phyloP scores from a whole-genome alignment of 352 stramenopile genomes.

The Phytophthora hybrid region DNA sequence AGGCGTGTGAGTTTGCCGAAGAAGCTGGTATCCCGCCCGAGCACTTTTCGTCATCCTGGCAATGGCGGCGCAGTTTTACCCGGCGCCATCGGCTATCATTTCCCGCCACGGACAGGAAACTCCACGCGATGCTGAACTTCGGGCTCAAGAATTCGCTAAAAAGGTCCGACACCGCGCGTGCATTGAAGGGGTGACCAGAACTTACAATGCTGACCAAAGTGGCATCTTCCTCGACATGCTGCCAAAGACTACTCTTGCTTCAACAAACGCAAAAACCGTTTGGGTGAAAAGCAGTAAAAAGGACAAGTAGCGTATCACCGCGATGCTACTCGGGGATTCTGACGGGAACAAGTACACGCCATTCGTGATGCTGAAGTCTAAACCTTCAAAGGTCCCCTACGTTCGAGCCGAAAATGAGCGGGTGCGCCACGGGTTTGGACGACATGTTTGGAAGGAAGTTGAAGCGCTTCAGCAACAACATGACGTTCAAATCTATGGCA shows the following conservation, averaged over 20 bases:
- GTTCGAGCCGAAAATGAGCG: neutral
- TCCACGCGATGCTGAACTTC: neutral
- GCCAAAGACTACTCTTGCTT: neutral
- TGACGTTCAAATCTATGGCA: neutral
- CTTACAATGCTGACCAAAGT: conserved; percentile 15
- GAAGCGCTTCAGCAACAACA: neutral
- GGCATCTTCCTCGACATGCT: neutral
- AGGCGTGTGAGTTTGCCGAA: neutral
- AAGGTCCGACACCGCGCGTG: neutral
- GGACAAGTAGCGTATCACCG: conserved; percentile 1
- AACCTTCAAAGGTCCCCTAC: neutral
- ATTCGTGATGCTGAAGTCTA: neutral
- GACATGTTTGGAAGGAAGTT: neutral
- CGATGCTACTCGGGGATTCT: conserved; percentile 7
- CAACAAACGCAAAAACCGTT: conserved; percentile 6
- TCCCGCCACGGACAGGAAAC: neutral
- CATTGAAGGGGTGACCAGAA: neutral
- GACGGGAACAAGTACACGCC: neutral
- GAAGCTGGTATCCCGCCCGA: neutral
- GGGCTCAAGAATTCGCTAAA: neutral
- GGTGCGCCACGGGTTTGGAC: neutral
- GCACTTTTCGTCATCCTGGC: neutral
- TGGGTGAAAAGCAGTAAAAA: conserved; percentile 8
- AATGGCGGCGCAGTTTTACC: neutral
- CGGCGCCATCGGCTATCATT: conserved; percentile 1